A percentile compares a stretch with the other conserved stretches of the same genome.
Evolutionary conservation across 2,329 filamentous ascomycete genomes (phyloP).

Genomic region (Scedosporium dehoogii): DNA sequence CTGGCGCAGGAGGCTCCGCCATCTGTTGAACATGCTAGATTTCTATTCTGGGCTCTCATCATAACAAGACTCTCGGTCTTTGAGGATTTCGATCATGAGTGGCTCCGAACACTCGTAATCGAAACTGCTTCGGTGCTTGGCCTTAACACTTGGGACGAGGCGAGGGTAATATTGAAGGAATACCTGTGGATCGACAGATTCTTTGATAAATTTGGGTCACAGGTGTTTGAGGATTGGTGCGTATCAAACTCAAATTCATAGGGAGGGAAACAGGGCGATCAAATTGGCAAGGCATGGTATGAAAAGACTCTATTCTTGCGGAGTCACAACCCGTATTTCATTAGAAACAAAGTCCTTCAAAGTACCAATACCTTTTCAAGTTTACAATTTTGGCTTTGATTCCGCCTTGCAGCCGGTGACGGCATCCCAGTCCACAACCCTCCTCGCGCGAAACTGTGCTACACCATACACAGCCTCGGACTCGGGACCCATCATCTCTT

Average conservation of each 20-base stretch:
- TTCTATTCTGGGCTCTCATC: background rate
- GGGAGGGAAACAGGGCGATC: too few species aligned
- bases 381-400: too few species aligned
- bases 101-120: background rate
- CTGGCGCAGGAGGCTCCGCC: background rate
- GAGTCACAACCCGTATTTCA: too few species aligned
- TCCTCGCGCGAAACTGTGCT: too few species aligned
- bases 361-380: too few species aligned
- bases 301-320: too few species aligned
- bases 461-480: too few species aligned
- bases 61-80: background rate
- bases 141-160: background rate
- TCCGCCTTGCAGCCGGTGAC: too few species aligned
- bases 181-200: background rate
- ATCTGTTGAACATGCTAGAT: slow-evolving; percentile 13
- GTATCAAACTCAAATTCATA: background rate
- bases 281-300: too few species aligned
- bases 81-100: background rate
- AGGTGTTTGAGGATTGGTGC: background rate
- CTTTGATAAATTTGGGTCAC: background rate
- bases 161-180: background rate
- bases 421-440: too few species aligned
- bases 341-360: too few species aligned
- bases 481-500: too few species aligned
- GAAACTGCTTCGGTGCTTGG: background rate